Base-by-base conservation (phyloP, 805 yeast species). In the Cyberlindnera subsufficiens region DNA sequence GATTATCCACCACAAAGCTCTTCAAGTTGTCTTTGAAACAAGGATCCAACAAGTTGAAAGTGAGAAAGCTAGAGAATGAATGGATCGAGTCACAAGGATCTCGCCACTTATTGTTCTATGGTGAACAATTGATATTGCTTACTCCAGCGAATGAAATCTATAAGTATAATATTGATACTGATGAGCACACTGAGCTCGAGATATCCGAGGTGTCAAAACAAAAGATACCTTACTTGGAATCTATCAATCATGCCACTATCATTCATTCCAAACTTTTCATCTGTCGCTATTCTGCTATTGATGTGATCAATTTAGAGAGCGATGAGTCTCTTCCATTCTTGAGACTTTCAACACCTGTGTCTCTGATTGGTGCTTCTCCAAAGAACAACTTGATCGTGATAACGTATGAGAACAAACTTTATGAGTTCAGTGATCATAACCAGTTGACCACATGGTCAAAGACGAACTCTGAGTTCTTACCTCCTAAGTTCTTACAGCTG, bases 401-500 rank as follows among this genome's bases (percentile, higher is more conserved):
- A 17, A 79, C 91, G 2, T 77, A 83, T 38, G 95, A 87, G 40
- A 85, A 84, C 60, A 81, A 77, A 54, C 60, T 93, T 19, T 75
- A 74, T 47, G 97, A 89, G 64, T 82, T 87, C 53, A 71, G 75
- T 39, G 51, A 22, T 72, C 15, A 48, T 35, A 15, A 36, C 39
- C 67, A 50, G 37, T 68, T 78, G 50, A 82, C 96, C 0, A 56
- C 72, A 9, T 91, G 98, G 99, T 82, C 95, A 10, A 77, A 78
- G 49, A 66, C 74, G 40, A 88, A 88, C 61, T 74, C 87, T 15
- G 93, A 85, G 40, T 71, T 75, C 43, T 63, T 89, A 50, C 97
- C 98, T 2, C 68, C 68, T 31, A 78, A 78, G 47, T 80, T 84
- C 47, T 57, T 71, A 15, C 60, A 68, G 3, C 66, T 75, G 41